Base-by-base conservation (phyloP, 805 yeast genomes). In the Pichia scutulata region DNA sequence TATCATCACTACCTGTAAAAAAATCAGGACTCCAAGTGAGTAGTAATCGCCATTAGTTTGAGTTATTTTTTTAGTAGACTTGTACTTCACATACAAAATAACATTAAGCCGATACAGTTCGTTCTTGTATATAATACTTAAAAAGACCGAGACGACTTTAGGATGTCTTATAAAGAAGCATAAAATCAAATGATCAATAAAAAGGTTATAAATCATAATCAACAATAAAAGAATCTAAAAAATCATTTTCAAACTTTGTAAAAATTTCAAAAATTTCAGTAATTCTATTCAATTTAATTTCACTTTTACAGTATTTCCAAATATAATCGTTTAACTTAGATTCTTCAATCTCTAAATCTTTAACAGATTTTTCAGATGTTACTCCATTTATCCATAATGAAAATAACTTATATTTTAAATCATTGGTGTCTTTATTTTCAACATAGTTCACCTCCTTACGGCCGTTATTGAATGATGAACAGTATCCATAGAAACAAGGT, bases 401-500 rank as follows among this genome's bases (percentile, higher is more conserved):
- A 26, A 39, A 52, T 21, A 46, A 18, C 9, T 41, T 39, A n/a
- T 13, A 13, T 13, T 36, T 40, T 5, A 19, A 14, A 3, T 44
- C 21, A 25, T 23, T 33, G 2, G n/a, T 23, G 30, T 18, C 24
- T 7, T 12, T 14, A 12, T 41, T 33, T 30, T 28, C 21, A 37
- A 10, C 18, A 1, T 28, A 37, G 19, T 37, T 24, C 6, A 33
- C 2, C 12, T 24, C 25, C 6, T 13, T 21, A 9, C 7, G 5
- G 0, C 49, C 44, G 37, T 42, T 44, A 5, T 16, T 12, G 24
- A 39, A 33, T 4, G 56, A 47, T 4, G n/a, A 13, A 16, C 33
- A 33, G 21, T 48, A 54, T 19, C 56, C 56, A 41, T 49, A 36
- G 14, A 47, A 49, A 26, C 55, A 54, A 8, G 56, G 56, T 6